A percentile compares a stretch with the other conserved stretches of the same genome.
Evolutionary conservation across 2,329 filamentous ascomycete species (phyloP).

Genomic region (Aspergillus novoparasiticus): DNA sequence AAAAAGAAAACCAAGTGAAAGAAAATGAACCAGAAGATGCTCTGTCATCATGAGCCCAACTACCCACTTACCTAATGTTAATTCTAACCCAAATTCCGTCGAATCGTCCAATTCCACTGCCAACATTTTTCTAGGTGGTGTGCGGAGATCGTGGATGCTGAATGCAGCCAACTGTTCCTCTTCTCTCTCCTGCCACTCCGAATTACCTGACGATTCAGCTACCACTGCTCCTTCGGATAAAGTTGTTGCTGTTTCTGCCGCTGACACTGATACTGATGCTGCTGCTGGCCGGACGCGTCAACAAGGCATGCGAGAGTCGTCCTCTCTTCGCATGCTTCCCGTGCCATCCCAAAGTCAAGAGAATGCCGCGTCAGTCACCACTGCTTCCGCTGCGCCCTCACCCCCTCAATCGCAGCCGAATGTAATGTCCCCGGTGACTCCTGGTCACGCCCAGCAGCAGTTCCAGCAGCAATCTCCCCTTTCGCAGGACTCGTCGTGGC

Average conservation of each 20-base stretch:
- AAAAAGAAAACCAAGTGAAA: not conserved
- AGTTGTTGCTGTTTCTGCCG: not conserved
- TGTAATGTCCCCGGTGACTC: conserved; percentile 26
- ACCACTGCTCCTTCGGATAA: not conserved
- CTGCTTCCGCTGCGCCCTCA: not conserved
- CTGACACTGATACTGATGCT: not conserved
- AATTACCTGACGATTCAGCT: not conserved
- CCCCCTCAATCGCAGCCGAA: conserved; percentile 12
- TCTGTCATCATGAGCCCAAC: conserved; percentile 13
- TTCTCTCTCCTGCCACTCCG: not conserved
- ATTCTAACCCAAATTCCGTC: conserved; percentile 1
- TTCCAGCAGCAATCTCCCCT: not conserved
- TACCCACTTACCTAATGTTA: conserved; percentile 21
- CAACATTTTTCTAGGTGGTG: conserved; percentile 42
- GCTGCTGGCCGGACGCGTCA: conserved; percentile 1
- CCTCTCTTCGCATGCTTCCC: conserved; percentile 5
- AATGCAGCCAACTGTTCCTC: conserved; percentile 2
- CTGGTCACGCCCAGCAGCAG: conserved; percentile 7
- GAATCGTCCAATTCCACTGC: conserved; percentile 43
- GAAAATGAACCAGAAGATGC: not conserved
- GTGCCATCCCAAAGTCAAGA: conserved; percentile 7
- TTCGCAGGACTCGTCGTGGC: not conserved
- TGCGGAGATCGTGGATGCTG: conserved; percentile 44
- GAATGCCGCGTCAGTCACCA: conserved; percentile 2
- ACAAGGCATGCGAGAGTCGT: conserved; percentile 19